A percentile compares a stretch with the other conserved stretches of the same genome.
phyloP scores from a whole-genome alignment of 305 asterid genomes.

The Solanum aculeatissimum region DNA sequence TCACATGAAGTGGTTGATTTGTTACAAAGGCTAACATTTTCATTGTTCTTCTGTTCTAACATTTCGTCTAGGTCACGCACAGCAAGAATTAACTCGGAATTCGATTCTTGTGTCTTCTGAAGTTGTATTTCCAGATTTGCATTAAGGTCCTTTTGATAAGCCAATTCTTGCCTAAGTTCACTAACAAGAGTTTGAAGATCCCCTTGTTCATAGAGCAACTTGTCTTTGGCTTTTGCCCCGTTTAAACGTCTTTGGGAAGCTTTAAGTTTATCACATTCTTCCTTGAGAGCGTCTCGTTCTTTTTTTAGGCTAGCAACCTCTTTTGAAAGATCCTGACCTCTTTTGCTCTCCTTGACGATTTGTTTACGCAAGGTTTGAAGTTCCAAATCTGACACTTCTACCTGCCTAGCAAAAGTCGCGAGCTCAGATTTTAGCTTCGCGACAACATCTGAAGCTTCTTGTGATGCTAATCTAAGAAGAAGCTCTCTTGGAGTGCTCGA shows the following conservation, averaged over 20 bases:
- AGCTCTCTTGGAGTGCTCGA: slow-evolving; percentile 59
- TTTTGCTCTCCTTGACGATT: slow-evolving; percentile 78
- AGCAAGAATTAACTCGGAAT: slow-evolving; percentile 80
- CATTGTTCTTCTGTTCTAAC: slow-evolving; percentile 68
- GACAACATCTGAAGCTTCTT: slow-evolving; percentile 35
- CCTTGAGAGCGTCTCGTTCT: slow-evolving; percentile 66
- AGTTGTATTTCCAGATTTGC: slow-evolving; percentile 72
- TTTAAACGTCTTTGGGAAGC: slow-evolving; percentile 17
- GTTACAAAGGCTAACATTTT: slow-evolving; percentile 14
- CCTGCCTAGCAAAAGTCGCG: slow-evolving; percentile 58
- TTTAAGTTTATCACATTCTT: slow-evolving; percentile 50
- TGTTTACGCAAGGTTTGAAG: slow-evolving; percentile 94
- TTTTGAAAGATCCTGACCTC: slow-evolving; percentile 70
- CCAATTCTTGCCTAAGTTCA: slow-evolving; percentile 79
- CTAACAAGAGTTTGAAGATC: slow-evolving; percentile 43
- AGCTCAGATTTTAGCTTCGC: slow-evolving; percentile 68
- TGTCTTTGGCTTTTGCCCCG: slow-evolving; percentile 25
- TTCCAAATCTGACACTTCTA: slow-evolving; percentile 84
- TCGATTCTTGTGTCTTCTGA: slow-evolving; percentile 80
- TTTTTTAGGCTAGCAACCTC: slow-evolving; percentile 56
- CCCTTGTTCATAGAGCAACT: slow-evolving; percentile 30
- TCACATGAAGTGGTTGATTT: slow-evolving; percentile 7
- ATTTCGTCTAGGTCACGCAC: slow-evolving; percentile 80
- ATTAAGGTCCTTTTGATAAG: slow-evolving; percentile 64
- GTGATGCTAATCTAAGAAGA: slow-evolving; percentile 21